phyloP scores from a whole-genome alignment of 2,329 filamentous ascomycete species.

The Ophiocordyceps sinensis region DNA sequence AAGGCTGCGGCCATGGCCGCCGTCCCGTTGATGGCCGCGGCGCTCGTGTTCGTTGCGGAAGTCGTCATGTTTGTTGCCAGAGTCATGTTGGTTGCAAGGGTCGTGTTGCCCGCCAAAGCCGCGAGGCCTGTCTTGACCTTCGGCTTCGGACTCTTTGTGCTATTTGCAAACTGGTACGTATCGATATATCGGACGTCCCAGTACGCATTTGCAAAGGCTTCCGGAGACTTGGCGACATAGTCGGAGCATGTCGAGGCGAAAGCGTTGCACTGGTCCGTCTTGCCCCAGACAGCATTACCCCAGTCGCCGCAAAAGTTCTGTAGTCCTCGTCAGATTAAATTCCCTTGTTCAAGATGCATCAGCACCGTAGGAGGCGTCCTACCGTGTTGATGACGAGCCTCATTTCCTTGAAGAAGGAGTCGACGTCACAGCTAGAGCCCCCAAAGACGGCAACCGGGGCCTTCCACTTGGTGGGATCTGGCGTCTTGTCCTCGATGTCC shows the following conservation, averaged over 20 bases:
- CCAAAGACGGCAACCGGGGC: slow-evolving; percentile 57
- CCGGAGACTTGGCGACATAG: slow-evolving; percentile 30
- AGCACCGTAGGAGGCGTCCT: slow-evolving; percentile 3
- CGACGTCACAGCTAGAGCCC: slow-evolving; percentile 46
- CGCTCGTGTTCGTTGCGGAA: no score
- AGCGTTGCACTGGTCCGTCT: slow-evolving; percentile 20
- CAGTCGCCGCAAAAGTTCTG: slow-evolving; percentile 68
- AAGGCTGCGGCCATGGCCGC: slow-evolving; percentile 1
- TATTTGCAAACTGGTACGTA: slow-evolving; percentile 19
- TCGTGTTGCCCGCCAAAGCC: no score
- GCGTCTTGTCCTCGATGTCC: slow-evolving; percentile 45
- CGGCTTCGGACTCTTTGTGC: not conserved
- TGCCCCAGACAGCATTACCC: slow-evolving; percentile 36
- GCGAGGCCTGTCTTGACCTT: no score
- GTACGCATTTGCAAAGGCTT: slow-evolving; percentile 25
- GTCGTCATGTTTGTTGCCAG: no score
- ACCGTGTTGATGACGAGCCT: slow-evolving; percentile 59
- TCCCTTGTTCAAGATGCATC: not conserved
- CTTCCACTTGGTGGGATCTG: slow-evolving; percentile 54
- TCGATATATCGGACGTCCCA: slow-evolving; percentile 43
- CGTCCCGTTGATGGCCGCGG: no score
- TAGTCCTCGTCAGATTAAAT: not conserved
- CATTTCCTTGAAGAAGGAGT: slow-evolving; percentile 50
- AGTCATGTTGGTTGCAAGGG: no score
- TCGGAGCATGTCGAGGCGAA: slow-evolving; percentile 29